phyloP scores from a whole-genome alignment of 805 yeast genomes.

The Cyberlindnera mississippiensis region DNA sequence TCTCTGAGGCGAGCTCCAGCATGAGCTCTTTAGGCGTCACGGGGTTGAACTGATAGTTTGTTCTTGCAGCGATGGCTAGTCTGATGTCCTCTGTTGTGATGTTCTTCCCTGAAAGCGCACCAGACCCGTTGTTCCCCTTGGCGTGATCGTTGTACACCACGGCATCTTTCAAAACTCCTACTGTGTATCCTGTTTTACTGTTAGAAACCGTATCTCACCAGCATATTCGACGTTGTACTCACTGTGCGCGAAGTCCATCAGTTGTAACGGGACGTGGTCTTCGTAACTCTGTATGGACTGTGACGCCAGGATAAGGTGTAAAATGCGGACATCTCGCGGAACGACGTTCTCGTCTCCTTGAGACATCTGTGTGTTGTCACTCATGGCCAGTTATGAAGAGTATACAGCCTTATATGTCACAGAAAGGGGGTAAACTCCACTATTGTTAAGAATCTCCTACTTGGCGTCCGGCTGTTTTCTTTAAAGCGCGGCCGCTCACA shows the following conservation, averaged over 20 bases:
- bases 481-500: background rate
- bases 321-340: constrained; percentile 88
- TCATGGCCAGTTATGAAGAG: constrained; percentile 1
- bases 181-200: constrained; percentile 59
- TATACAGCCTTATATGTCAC: constrained; percentile 1
- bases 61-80: constrained; percentile 87
- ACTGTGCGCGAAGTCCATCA: constrained; percentile 94
- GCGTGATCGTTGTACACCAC: constrained; percentile 84
- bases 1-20: constrained; percentile 86
- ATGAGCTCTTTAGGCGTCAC: constrained; percentile 90
- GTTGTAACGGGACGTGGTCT: constrained; percentile 91
- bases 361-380: constrained; percentile 1
- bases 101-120: constrained; percentile 38
- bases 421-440: background rate
- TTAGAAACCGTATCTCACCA: constrained; percentile 1
- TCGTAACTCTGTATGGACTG: constrained; percentile 90
- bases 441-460: background rate
- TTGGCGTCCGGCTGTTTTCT: background rate
- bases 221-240: constrained; percentile 18
- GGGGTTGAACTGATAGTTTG: constrained; percentile 95
- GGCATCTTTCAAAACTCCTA: constrained; percentile 85
- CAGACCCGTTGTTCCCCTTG: constrained; percentile 38
- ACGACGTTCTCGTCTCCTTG: constrained; percentile 29
- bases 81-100: constrained; percentile 87
- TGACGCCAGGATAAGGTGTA: constrained; percentile 88